These are phyloP conservation scores for Boletellus sp. DNA, from an alignment of 1,284 basidiomycete species.

Conservation along the genomic window DNA sequence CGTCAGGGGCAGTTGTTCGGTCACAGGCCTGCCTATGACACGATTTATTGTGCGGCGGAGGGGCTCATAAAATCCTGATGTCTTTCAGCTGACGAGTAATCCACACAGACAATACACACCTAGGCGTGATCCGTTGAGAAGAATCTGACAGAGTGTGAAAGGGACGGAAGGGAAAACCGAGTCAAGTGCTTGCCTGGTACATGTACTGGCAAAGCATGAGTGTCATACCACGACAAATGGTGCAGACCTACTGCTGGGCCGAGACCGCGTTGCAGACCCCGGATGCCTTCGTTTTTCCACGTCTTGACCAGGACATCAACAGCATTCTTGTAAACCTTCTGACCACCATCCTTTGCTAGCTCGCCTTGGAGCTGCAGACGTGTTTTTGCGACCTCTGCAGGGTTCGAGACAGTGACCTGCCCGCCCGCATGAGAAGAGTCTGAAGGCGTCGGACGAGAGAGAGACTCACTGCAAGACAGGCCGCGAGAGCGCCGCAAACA, in stretches of 20 bases:
- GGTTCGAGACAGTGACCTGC: conserved; percentile 80
- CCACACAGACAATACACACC: conserved; percentile 43
- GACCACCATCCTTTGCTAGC: conserved; percentile 68
- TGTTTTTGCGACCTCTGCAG: conserved; percentile 91
- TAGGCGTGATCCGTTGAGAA: conserved; percentile 91
- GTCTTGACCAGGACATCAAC: conserved; percentile 89
- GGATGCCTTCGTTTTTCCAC: conserved; percentile 86
- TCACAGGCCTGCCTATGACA: conserved; percentile 58
- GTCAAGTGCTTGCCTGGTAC: conserved; percentile 74
- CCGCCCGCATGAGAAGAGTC: conserved; percentile 1
- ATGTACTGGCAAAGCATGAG: conserved; percentile 59
- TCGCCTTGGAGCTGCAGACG: conserved; percentile 93
- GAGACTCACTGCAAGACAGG: conserved; percentile 70
- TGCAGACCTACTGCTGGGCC: conserved; percentile 73
- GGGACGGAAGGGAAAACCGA: neutral
- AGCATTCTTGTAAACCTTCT: conserved; percentile 85
- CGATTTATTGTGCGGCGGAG: conserved; percentile 74
- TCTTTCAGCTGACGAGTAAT: neutral
- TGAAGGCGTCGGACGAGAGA: neutral
- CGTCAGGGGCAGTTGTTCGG: conserved; percentile 67
- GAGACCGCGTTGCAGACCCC: conserved; percentile 89
- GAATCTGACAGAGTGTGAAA: conserved; percentile 52
- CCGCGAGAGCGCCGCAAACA: conserved; percentile 82
- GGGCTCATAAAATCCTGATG: conserved; percentile 90
- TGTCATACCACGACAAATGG: conserved; percentile 2